Percentiles rank a stretch among this genome's conserved stretches.
Evolutionary conservation across 2,329 filamentous ascomycete species (phyloP).

Genomic region (Scedosporium aurantiacum): DNA sequence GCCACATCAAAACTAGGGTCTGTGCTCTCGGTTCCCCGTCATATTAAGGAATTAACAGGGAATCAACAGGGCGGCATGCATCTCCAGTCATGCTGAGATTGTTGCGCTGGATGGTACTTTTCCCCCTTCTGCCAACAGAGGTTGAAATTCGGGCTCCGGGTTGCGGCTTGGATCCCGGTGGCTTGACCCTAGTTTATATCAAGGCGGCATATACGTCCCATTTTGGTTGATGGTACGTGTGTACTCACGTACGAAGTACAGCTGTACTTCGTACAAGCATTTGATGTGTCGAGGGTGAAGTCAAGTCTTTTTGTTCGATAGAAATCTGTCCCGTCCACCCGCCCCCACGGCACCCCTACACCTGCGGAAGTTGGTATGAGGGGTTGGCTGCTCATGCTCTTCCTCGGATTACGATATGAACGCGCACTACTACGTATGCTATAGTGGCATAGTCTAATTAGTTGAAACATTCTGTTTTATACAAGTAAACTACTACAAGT

Average conservation of each 20-base stretch:
- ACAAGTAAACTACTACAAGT: no score
- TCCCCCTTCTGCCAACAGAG: not conserved
- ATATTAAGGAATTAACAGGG: not conserved
- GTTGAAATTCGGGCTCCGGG: not conserved
- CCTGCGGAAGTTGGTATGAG: not conserved
- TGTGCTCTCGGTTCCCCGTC: not conserved
- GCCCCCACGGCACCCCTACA: not conserved
- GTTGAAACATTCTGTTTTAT: no score
- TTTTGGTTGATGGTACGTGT: not conserved
- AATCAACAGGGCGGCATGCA: not conserved
- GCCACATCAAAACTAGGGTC: slow-evolving; percentile 1
- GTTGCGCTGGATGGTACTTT: not conserved
- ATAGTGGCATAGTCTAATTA: no score
- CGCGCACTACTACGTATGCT: no score
- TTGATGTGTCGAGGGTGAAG: no score
- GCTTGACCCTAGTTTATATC: not conserved
- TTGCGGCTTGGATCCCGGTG: not conserved
- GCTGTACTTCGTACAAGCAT: no score
- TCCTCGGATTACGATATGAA: no score
- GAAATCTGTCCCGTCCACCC: not conserved
- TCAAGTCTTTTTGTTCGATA: not conserved
- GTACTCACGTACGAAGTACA: no score
- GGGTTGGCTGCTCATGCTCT: no score
- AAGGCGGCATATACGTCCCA: not conserved
- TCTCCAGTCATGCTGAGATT: not conserved